phyloP scores from a whole-genome alignment of 2,329 filamentous ascomycete species.

The Neofusicoccum kwambonambiense region DNA sequence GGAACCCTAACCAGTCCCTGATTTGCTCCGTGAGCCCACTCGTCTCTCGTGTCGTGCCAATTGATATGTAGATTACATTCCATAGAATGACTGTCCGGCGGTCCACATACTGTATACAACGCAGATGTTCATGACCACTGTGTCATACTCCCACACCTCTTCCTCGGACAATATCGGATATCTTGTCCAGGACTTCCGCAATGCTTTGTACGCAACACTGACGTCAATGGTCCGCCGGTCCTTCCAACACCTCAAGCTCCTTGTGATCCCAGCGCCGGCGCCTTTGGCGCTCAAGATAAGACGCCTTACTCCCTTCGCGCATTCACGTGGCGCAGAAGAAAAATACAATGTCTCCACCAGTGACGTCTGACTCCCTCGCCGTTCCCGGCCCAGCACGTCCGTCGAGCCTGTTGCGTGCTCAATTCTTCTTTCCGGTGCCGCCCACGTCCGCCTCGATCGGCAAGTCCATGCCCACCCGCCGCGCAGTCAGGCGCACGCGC shows the following conservation, averaged over 20 bases:
- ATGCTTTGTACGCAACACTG: not conserved
- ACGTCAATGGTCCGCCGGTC: not conserved
- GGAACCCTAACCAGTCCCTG: too few relatives aligned
- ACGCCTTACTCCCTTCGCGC: not conserved
- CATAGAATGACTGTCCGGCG: too few relatives aligned
- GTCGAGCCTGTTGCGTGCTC: not conserved
- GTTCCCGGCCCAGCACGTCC: not conserved
- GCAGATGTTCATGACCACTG: not conserved
- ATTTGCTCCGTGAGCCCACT: too few relatives aligned
- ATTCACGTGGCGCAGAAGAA: not conserved
- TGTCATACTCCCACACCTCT: not conserved
- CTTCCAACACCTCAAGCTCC: not conserved
- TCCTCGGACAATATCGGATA: not conserved
- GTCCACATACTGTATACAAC: too few relatives aligned
- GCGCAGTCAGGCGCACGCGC: constrained; percentile 75
- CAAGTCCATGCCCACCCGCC: constrained; percentile 87
- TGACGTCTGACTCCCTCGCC: not conserved
- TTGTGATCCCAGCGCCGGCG: not conserved
- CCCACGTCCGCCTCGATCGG: constrained; percentile 44
- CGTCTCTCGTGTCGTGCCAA: too few relatives aligned
- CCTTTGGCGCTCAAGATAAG: not conserved
- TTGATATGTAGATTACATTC: too few relatives aligned
- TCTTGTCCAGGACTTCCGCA: not conserved
- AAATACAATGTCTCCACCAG: not conserved
- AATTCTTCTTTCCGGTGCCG: not conserved